Evolutionary conservation across 1,139 yeast species (phyloP), one percentile per base, ranked within the genome.

Genomic region (Suhomyces anneliseae): DNA sequence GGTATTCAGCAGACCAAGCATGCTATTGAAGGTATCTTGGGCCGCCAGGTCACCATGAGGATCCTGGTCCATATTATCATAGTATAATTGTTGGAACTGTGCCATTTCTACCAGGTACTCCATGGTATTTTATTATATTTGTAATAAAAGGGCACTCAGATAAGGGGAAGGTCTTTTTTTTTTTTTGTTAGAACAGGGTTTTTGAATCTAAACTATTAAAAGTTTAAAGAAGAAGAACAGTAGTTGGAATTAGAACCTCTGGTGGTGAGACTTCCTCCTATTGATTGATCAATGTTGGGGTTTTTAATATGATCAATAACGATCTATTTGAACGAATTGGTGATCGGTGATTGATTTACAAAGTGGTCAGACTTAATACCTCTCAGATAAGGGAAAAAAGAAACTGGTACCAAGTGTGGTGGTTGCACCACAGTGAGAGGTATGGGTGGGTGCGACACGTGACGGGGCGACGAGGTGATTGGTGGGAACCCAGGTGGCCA

Each of bases 391-490:
- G 49, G 35, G 24, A 19, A 45, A 41, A 41, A 41, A 45, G 39
- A 40, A 35, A 42, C 43, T 39, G 41, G n/a, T 26, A 39, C 32
- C 24, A 34, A 34, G 39, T 42, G 45, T 40, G 43, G 43, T 39
- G 49, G 45, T 29, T 29, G 37, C 49, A 42, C 49, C 49, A 46
- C 49, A 46, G 46, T 46, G 2, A 4, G 46, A 46, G 49, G 42
- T 31, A 42, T 29, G 31, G 19, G 41, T 29, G 31, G 27, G 41
- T 19, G 24, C 6, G 24, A 1, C 46, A 44, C 46, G 46, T 44
- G 46, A 44, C 24, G 39, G 14, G 37, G n/a, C 32, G 15, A 31
- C 12, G 10, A 15, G 27, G 9, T 7, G 40, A 26, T 19, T 34
- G 38, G 40, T 11, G 40, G 40, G 32, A 37, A 29, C 32, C 32